Conservation (phyloP, 2,329 filamentous ascomycete species). For the Exophiala lecanii-corni region DNA sequence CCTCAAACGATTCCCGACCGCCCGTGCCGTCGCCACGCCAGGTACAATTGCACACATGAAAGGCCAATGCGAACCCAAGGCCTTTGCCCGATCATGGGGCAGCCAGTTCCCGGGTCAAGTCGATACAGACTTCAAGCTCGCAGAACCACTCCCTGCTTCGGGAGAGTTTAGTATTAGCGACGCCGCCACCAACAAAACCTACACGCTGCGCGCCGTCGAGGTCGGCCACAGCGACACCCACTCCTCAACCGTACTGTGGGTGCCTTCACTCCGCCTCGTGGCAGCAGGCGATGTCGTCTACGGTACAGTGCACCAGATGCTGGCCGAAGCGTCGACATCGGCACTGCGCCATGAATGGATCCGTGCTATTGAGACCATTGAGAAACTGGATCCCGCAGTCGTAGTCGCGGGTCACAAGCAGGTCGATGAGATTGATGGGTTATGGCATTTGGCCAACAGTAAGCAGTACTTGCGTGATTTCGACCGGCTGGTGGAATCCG, state of each 20-base stretch:
- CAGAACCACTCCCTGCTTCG: constrained; percentile 3
- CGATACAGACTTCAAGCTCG: constrained; percentile 3
- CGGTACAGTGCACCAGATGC: constrained; percentile 34
- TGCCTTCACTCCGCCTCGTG: constrained; percentile 34
- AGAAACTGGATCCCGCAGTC: constrained; percentile 29
- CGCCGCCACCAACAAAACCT: constrained; percentile 7
- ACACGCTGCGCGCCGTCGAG: constrained; percentile 24
- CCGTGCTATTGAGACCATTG: constrained; percentile 30
- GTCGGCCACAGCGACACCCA: constrained; percentile 31
- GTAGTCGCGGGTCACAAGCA: constrained; percentile 34
- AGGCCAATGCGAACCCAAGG: constrained; percentile 10
- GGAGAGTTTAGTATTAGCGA: constrained; percentile 3
- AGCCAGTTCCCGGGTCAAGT: constrained; percentile 8
- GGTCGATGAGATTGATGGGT: constrained; percentile 28
- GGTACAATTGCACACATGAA: constrained; percentile 25
- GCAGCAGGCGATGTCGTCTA: constrained; percentile 40
- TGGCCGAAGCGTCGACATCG: constrained; percentile 34
- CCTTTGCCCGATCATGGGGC: constrained; percentile 8
- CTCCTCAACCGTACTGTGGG: constrained; percentile 33
- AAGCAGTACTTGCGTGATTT: constrained; percentile 30
- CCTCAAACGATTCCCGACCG: constrained; percentile 30
- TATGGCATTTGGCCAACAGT: constrained; percentile 27
- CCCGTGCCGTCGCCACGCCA: constrained; percentile 20
- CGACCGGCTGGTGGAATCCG: constrained; percentile 9
- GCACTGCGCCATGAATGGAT: constrained; percentile 34